Evolutionary conservation across 768 basidiomycete species (phyloP), one percentile per base, ranked within the genome.

Genomic region (Hypholoma sublateritium): DNA sequence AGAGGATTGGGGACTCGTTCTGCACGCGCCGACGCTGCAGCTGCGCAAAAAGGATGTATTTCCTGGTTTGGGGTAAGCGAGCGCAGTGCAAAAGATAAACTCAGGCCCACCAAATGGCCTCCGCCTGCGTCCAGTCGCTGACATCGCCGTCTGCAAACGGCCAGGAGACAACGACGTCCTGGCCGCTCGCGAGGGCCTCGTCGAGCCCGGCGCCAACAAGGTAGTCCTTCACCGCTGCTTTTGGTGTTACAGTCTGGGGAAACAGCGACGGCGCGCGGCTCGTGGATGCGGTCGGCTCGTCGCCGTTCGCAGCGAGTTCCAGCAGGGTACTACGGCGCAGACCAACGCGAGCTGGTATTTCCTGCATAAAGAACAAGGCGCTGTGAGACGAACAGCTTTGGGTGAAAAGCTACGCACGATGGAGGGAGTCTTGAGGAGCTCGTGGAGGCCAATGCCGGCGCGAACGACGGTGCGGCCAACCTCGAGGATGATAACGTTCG

Each of bases 1-100:
- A 79, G 32, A 95, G 79, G 53, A 93, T 83, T 1, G 93, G 91
- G 16, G 91, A 94, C 68, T 95, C 92, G 67, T 95, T 94, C 64
- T 92, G 91, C 6, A 83, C 83, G 54, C 94, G 88, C 51, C 89
- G 84, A 50, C 91, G 83, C 59, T 86, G 82, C 19, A 96, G 80
- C 53, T 78, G 80, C 53, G 75, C 80, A 73, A 94, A 93, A 16
- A 97, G 80, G 49, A 91, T 73, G 64, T 95, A 77, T 76, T 95
- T 95, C 91, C 93, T 95, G 1, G 73, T 9, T 3, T 25, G 17
- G 45, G 35, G 45, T 48, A 35, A 55, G 14, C 32, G 16, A n/a
- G 44, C 34, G 35, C 11, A 14, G 16, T 1, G 9, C 3, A 12
- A 8, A 13, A 47, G 11, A 9, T 47, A 9, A 34, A 37, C 2